Percentiles rank a stretch among this genome's conserved stretches.
phyloP scores from a whole-genome alignment of 306 rosid species.

The Prunus mongolica region DNA sequence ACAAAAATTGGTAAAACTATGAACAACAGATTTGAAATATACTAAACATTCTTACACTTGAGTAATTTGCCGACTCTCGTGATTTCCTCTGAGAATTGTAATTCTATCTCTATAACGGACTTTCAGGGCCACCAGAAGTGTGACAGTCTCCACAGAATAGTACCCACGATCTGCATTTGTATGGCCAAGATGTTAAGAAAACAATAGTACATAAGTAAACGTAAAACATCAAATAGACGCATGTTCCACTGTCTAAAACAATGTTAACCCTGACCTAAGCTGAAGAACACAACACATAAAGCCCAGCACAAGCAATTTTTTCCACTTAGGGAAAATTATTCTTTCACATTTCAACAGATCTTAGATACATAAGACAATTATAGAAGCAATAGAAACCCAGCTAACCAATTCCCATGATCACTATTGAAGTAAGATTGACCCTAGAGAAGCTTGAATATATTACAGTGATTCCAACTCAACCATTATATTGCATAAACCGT shows the following conservation, averaged over 20 bases:
- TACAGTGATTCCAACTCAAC: background rate
- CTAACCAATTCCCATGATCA: background rate
- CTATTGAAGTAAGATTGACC: background rate
- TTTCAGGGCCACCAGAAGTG: conserved; percentile 94
- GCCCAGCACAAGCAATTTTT: background rate
- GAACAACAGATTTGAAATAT: conserved; percentile 30
- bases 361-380: background rate
- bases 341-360: background rate
- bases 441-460: background rate
- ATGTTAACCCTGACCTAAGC: background rate
- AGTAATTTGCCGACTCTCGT: conserved; percentile 95
- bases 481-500: background rate
- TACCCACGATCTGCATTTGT: conserved; percentile 54
- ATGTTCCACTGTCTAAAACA: background rate
- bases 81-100: conserved; percentile 97
- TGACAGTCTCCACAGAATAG: conserved; percentile 95
- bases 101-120: conserved; percentile 99
- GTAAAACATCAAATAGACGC: background rate
- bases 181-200: conserved; percentile 28
- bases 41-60: conserved; percentile 75
- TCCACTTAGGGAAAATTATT: background rate
- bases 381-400: background rate
- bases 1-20: background rate
- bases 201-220: conserved; percentile 14
- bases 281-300: background rate